Evolutionary conservation across 805 yeast species (phyloP).

Genomic region (Saturnispora zaruensis): DNA sequence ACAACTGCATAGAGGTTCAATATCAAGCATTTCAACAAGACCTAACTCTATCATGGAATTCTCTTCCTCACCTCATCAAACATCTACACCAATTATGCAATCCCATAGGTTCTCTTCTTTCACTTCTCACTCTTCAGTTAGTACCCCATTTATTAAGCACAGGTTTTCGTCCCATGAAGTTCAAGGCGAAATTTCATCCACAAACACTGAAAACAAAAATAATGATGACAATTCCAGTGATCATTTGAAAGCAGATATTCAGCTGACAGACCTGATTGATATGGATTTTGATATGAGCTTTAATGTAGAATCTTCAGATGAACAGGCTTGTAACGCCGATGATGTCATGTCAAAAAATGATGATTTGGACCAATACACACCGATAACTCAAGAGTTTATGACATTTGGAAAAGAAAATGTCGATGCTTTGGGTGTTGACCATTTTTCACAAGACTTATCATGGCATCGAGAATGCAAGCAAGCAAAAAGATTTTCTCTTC

Average conservation of each 20-base stretch:
- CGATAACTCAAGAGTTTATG: neutral
- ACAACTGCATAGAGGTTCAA: neutral
- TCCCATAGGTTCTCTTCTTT: neutral
- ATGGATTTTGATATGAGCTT: constrained; percentile 7
- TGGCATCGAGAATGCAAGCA: neutral
- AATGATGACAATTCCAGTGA: neutral
- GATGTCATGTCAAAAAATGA: neutral
- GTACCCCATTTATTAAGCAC: too few species aligned
- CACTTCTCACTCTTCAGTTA: neutral
- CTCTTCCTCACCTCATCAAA: neutral
- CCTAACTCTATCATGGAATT: neutral
- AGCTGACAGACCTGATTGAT: constrained; percentile 5
- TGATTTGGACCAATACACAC: neutral
- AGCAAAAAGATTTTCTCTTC: neutral
- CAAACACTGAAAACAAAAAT: neutral
- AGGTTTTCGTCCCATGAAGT: neutral
- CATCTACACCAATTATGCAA: neutral
- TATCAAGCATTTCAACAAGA: neutral
- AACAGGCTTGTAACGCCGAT: neutral
- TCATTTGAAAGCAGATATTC: neutral
- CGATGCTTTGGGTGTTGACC: neutral
- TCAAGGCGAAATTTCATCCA: neutral
- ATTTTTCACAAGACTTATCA: neutral
- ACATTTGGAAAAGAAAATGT: neutral
- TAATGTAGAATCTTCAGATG: neutral